phyloP scores from a whole-genome alignment of 2,329 filamentous ascomycete species.

The Exutisphaerella laricina region DNA sequence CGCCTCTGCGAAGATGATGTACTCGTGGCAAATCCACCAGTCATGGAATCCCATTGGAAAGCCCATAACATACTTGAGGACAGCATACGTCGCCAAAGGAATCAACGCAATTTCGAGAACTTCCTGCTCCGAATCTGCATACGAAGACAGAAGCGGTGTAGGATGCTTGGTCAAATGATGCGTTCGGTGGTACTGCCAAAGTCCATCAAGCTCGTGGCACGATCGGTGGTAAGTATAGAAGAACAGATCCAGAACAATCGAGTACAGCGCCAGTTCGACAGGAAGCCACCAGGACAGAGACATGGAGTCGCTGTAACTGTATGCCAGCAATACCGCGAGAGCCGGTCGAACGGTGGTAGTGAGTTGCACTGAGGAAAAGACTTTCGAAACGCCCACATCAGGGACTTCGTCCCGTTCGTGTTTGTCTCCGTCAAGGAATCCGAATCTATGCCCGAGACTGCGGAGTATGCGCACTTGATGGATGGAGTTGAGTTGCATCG shows the following conservation, averaged over 20 bases:
- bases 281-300: conserved; percentile 35
- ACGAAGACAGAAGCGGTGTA: conserved; percentile 39
- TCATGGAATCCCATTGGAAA: conserved; percentile 45
- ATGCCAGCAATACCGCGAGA: conserved; percentile 18
- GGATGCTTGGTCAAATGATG: conserved; percentile 45
- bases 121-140: conserved; percentile 42
- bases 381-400: conserved; percentile 29
- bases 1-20: conserved; percentile 39
- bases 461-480: conserved; percentile 37
- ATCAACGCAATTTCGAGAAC: conserved; percentile 42
- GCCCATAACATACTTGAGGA: conserved; percentile 34
- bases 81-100: conserved; percentile 37
- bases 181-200: conserved; percentile 44
- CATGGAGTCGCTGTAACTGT: conserved; percentile 8
- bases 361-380: conserved; percentile 15
- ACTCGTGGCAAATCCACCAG: conserved; percentile 45
- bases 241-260: conserved; percentile 43
- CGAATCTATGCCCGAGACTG: conserved; percentile 35
- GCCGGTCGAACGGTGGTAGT: conserved; percentile 21
- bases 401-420: conserved; percentile 41
- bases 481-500: conserved; percentile 39
- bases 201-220: conserved; percentile 38
- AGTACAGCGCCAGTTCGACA: conserved; percentile 39
- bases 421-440: conserved; percentile 42
- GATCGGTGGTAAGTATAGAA: conserved; percentile 42